Evolutionary conservation across 352 stramenopile genomes (phyloP).

Genomic region (Phytophthora sansomeana): DNA sequence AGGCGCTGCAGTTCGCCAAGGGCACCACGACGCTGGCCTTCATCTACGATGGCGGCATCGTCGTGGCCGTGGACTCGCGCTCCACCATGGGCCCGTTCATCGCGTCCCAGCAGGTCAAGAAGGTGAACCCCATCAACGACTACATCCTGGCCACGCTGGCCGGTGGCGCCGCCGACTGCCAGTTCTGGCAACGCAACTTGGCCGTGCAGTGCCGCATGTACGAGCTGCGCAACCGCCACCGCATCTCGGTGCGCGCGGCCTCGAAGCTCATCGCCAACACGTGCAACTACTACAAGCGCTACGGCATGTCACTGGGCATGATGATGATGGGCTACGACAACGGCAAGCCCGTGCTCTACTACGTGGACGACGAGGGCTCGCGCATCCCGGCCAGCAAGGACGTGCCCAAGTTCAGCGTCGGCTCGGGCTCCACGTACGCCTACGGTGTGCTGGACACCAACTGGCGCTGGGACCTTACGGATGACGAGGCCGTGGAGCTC

Average conservation of each 20-base stretch:
- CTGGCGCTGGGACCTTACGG: constrained; percentile 96
- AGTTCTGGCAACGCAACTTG: constrained; percentile 99
- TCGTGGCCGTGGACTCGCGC: constrained; percentile 99
- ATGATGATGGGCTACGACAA: constrained; percentile 99
- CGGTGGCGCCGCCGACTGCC: constrained; percentile 98
- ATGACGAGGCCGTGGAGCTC: constrained; percentile 99
- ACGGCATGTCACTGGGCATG: constrained; percentile 97
- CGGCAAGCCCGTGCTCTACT: constrained; percentile 98
- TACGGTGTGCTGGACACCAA: constrained; percentile 99
- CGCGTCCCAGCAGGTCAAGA: constrained; percentile 98
- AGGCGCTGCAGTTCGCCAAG: constrained; percentile 98
- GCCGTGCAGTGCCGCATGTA: constrained; percentile 97
- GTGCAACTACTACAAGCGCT: constrained; percentile 96
- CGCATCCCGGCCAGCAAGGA: constrained; percentile 95
- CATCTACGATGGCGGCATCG: constrained; percentile 98
- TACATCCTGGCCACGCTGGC: constrained; percentile 99
- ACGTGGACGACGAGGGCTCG: constrained; percentile 99
- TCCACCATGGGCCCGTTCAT: constrained; percentile 99
- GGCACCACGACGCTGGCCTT: constrained; percentile 99
- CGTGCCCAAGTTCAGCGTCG: constrained; percentile 98
- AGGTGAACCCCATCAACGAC: constrained; percentile 99
- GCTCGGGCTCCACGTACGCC: constrained; percentile 98
- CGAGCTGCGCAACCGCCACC: constrained; percentile 99
- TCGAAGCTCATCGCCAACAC: constrained; percentile 99
- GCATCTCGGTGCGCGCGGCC: constrained; percentile 98